Percentiles rank a stretch among this genome's conserved stretches.
Evolutionary conservation across 345 rosid species (phyloP).

Genomic region (Laguncularia racemosa): DNA sequence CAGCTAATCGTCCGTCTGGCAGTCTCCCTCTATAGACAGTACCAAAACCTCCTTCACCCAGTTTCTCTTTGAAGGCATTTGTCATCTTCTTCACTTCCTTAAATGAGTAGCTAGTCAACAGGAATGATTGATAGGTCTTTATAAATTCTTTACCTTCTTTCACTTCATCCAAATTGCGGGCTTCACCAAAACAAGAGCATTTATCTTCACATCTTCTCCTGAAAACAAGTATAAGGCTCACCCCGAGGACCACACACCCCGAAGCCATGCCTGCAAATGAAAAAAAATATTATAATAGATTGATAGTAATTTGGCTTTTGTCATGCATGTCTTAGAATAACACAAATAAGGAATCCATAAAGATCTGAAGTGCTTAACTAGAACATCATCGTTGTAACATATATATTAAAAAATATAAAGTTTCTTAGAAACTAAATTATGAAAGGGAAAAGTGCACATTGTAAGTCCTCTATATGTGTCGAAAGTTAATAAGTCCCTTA

Average conservation of each 20-base stretch:
- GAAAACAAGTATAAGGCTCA: constrained; percentile 3
- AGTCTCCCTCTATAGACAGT: constrained; percentile 18
- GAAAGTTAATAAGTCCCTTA: too few species aligned
- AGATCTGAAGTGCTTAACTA: not conserved
- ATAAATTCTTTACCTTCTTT: constrained; percentile 18
- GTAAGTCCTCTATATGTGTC: too few species aligned
- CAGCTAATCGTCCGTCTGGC: constrained; percentile 9
- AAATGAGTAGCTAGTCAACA: constrained; percentile 16
- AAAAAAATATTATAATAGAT: not conserved
- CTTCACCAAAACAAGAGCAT: constrained; percentile 1
- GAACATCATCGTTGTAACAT: too few species aligned
- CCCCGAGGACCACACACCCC: constrained; percentile 14
- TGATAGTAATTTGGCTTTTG: not conserved
- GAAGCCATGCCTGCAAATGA: constrained; percentile 19
- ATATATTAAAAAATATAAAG: too few species aligned
- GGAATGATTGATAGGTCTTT: constrained; percentile 18
- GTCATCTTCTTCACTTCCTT: constrained; percentile 23
- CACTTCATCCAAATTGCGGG: constrained; percentile 12
- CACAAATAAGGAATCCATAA: not conserved
- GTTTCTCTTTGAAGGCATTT: constrained; percentile 12
- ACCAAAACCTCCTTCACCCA: constrained; percentile 23
- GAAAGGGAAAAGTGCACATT: too few species aligned
- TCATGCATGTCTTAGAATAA: not conserved
- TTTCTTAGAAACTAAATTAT: too few species aligned
- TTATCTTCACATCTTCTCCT: constrained; percentile 5